These are phyloP conservation scores for Salix caprea DNA, from an alignment of 345 rosid genomes.

Conservation along the genomic window DNA sequence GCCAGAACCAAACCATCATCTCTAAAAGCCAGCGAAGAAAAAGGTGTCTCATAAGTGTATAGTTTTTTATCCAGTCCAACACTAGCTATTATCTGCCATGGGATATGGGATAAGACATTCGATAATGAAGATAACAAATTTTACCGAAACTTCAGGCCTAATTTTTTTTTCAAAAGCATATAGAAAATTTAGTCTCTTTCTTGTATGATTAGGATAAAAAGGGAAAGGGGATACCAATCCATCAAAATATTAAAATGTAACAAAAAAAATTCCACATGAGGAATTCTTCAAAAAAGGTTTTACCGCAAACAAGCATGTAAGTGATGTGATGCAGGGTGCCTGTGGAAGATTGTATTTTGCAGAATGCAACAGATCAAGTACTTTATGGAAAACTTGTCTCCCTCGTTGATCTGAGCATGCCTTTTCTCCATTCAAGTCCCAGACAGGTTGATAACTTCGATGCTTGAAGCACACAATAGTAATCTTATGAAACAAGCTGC, in stretches of 20 bases:
- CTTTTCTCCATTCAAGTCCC: background rate
- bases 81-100: slow-evolving; percentile 75
- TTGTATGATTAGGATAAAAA: background rate
- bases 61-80: slow-evolving; percentile 95
- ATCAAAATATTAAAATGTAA: background rate
- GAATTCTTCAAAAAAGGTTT: background rate
- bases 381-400: background rate
- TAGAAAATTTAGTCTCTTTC: background rate
- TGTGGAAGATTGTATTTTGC: background rate
- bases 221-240: background rate
- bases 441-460: background rate
- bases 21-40: slow-evolving; percentile 93
- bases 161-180: background rate
- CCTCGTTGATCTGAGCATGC: background rate
- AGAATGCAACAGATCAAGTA: background rate
- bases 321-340: background rate
- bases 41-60: slow-evolving; percentile 88
- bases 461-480: background rate
- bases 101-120: slow-evolving; percentile 11
- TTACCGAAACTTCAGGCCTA: background rate
- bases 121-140: slow-evolving; percentile 7
- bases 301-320: background rate
- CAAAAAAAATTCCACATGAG: too few relatives aligned
- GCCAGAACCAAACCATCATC: slow-evolving; percentile 90
- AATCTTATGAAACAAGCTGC: background rate